Conservation (phyloP, 2,329 filamentous ascomycete species). For the Botrytis tulipae region DNA sequence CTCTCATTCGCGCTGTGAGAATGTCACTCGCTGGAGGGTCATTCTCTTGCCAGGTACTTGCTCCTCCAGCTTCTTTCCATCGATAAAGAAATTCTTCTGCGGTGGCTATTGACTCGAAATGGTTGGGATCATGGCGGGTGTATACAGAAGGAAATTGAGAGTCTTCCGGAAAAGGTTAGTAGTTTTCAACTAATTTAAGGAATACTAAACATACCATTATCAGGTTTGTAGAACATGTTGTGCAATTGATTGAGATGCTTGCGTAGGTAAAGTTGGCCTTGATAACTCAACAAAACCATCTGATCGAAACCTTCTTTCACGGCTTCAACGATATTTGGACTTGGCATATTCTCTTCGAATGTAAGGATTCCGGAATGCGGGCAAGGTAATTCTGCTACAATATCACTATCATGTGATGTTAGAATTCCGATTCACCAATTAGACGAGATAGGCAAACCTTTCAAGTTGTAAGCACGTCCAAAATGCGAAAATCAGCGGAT, state of each 20-base stretch:
- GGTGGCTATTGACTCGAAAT: conserved; percentile 49
- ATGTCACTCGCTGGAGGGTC: conserved; percentile 75
- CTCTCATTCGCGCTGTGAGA: conserved; percentile 77
- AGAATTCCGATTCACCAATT: conserved; percentile 14
- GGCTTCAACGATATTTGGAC: conserved; percentile 55
- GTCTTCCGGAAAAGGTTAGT: conserved; percentile 34
- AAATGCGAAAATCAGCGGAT: conserved; percentile 72
- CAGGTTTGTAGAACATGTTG: conserved; percentile 39
- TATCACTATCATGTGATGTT: conserved; percentile 59
- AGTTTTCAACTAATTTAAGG: conserved; percentile 49
- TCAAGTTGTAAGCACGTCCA: conserved; percentile 95
- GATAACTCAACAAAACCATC: conserved; percentile 57
- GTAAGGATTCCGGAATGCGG: conserved; percentile 60
- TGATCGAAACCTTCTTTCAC: conserved; percentile 47
- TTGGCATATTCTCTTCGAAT: conserved; percentile 63
- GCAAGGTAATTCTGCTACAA: conserved; percentile 77
- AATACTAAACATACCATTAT: conserved; percentile 28
- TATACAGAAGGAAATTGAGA: conserved; percentile 28
- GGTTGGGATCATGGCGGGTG: conserved; percentile 28
- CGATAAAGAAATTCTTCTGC: conserved; percentile 39
- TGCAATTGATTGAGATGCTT: conserved; percentile 65
- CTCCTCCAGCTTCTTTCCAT: conserved; percentile 12
- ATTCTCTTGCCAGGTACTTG: conserved; percentile 50
- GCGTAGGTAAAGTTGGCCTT: conserved; percentile 61
- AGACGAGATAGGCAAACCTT: conserved; percentile 54